Evolutionary conservation across 1,284 basidiomycete species (phyloP).

Genomic region (Irpex sp.): DNA sequence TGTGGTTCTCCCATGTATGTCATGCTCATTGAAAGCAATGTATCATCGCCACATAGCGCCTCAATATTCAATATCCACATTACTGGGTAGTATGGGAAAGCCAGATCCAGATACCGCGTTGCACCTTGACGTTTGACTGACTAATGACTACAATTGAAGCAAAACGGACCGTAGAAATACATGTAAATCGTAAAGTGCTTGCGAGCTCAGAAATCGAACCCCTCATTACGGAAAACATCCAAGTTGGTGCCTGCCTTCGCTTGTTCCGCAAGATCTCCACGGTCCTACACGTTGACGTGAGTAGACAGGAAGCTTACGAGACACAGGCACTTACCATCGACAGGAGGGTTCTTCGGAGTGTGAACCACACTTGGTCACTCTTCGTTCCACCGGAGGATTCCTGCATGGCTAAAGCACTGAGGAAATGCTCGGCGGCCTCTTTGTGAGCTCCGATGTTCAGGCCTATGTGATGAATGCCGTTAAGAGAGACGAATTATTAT

Average conservation of each 20-base stretch:
- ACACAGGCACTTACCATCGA: constrained; percentile 61
- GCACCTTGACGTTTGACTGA: not conserved
- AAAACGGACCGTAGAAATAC: not conserved
- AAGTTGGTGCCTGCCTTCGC: constrained; percentile 56
- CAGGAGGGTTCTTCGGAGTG: constrained; percentile 81
- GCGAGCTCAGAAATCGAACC: constrained; percentile 75
- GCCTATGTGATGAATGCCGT: constrained; percentile 40
- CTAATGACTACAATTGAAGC: not conserved
- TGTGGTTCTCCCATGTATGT: not conserved
- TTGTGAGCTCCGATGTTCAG: constrained; percentile 94
- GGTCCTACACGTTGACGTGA: constrained; percentile 40
- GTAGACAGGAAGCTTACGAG: too few species aligned
- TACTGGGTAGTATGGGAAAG: too few species aligned
- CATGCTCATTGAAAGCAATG: not conserved
- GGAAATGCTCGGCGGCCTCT: constrained; percentile 96
- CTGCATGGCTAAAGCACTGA: constrained; percentile 88
- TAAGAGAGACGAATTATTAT: not conserved
- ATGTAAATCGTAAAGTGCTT: not conserved
- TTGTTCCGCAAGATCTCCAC: constrained; percentile 59
- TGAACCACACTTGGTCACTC: constrained; percentile 87
- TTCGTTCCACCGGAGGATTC: constrained; percentile 58
- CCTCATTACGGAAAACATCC: constrained; percentile 70
- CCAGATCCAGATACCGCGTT: not conserved
- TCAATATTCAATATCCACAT: not conserved
- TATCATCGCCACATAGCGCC: not conserved